Base-by-base conservation (phyloP, 1,284 basidiomycete species). In the Cryptococcus sp. region DNA sequence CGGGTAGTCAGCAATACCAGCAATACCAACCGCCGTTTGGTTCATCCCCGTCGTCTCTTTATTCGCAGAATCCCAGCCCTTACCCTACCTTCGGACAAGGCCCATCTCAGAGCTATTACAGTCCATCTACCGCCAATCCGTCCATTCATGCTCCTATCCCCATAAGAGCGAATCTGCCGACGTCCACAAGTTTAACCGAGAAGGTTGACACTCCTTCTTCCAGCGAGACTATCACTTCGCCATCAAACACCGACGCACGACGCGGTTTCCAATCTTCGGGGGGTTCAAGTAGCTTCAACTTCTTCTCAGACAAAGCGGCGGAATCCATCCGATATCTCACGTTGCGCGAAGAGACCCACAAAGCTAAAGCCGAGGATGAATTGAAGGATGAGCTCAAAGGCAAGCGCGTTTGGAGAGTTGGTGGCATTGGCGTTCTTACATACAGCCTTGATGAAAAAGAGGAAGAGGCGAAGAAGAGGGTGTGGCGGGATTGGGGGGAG, bases 321-420 rank as follows among this genome's bases (percentile, higher is more conserved):
- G 65, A 69, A 40, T 58, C 56, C 16, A 29, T 69, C 6, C 51
- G 69, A 25, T 62, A 59, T 25, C 44, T 65, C 5, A 63, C 62
- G 1, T 52, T 66, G 11, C 53, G 58, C 43, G 63, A 70, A 47
- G 71, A 73, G 46, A 52, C 17, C 3, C 52, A 54, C n/a, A 61
- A 64, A 49, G 62, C 65, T 6, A 52, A 50, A 7, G 56, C 68
- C 23, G 50, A 63, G 51, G 62, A 66, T 23, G 68, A 68, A 46
- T 57, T 73, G 50, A 64, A 60, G 25, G 52, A 69, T 47, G 74
- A 76, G 61, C 56, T 74, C n/a, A 59, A 58, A 34, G 74, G 73
- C 3, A 65, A 63, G 57, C 62, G 62, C 49, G 54, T 70, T 4
- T 76, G 71, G 68, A 62, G 68, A 46, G 70, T 71, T 2, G 69